Evolutionary conservation across 1,284 basidiomycete species (phyloP).

Genomic region (Prillingera fragicola): DNA sequence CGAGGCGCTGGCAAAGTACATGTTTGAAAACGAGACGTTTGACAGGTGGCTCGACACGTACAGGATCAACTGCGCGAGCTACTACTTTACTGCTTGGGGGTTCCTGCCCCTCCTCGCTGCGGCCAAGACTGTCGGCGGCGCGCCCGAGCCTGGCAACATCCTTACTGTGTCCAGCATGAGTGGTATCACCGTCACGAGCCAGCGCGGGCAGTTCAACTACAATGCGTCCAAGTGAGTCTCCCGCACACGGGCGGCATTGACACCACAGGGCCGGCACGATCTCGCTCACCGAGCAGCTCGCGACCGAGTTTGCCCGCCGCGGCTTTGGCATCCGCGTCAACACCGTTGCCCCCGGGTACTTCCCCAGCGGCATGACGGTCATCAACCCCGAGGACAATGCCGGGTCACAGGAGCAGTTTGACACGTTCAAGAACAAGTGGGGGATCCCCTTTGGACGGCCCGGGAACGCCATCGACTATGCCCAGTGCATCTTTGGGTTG

Average conservation of each 20-base stretch:
- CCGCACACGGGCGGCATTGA: neutral
- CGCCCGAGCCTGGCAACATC: conserved; percentile 40
- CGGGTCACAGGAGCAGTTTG: conserved; percentile 4
- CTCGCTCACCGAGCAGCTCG: conserved; percentile 25
- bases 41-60: conserved; percentile 35
- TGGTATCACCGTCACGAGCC: conserved; percentile 11
- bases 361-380: conserved; percentile 41
- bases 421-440: conserved; percentile 31
- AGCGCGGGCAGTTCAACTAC: conserved; percentile 12
- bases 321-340: conserved; percentile 31
- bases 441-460: conserved; percentile 42
- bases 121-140: conserved; percentile 34
- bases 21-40: conserved; percentile 40
- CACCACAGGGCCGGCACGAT: conserved; percentile 27
- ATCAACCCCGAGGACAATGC: conserved; percentile 19
- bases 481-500: conserved; percentile 24
- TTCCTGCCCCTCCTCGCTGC: conserved; percentile 42
- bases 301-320: conserved; percentile 27
- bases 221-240: conserved; percentile 9
- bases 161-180: too few relatives aligned
- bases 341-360: conserved; percentile 24
- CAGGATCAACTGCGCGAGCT: conserved; percentile 40
- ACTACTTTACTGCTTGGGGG: conserved; percentile 43
- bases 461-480: conserved; percentile 43
- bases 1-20: conserved; percentile 35